A percentile compares a stretch with the other conserved stretches of the same genome.
Conservation (phyloP, 768 basidiomycete species). For the Wakefieldia striispora region DNA sequence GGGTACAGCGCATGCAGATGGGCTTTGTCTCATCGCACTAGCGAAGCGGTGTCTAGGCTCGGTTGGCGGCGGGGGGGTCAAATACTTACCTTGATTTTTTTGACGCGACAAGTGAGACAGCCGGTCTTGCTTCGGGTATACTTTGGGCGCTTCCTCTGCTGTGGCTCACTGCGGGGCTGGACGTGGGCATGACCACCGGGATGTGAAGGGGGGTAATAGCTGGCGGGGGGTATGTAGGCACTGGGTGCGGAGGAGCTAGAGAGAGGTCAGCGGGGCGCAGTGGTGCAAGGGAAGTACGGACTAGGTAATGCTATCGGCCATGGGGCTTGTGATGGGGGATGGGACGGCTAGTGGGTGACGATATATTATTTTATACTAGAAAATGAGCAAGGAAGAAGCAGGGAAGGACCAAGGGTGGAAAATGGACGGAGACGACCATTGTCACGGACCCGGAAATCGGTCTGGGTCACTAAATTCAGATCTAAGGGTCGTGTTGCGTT, state of each 20-base stretch:
- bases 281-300: constrained; percentile 33
- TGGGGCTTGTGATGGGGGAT: constrained; percentile 40
- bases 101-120: constrained; percentile 88
- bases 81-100: constrained; percentile 84
- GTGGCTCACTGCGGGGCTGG: constrained; percentile 47
- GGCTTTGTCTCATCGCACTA: constrained; percentile 93
- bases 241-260: constrained; percentile 37
- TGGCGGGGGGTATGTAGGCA: constrained; percentile 41
- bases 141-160: constrained; percentile 82
- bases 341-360: constrained; percentile 35
- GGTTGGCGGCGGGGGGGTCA: constrained; percentile 1
- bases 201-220: constrained; percentile 38
- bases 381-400: constrained; percentile 26
- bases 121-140: constrained; percentile 94
- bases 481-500: constrained; percentile 69
- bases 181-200: constrained; percentile 43
- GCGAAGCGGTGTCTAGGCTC: constrained; percentile 1
- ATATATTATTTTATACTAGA: constrained; percentile 53
- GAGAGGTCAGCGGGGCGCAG: constrained; percentile 17
- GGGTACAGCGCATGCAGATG: constrained; percentile 80
- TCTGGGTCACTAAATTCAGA: constrained; percentile 63
- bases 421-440: constrained; percentile 40
- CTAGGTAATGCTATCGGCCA: constrained; percentile 57
- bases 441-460: constrained; percentile 41
- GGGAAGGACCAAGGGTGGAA: constrained; percentile 37